phyloP scores from a whole-genome alignment of 2,329 filamentous ascomycete genomes.

The Hypoxylon sp. region DNA sequence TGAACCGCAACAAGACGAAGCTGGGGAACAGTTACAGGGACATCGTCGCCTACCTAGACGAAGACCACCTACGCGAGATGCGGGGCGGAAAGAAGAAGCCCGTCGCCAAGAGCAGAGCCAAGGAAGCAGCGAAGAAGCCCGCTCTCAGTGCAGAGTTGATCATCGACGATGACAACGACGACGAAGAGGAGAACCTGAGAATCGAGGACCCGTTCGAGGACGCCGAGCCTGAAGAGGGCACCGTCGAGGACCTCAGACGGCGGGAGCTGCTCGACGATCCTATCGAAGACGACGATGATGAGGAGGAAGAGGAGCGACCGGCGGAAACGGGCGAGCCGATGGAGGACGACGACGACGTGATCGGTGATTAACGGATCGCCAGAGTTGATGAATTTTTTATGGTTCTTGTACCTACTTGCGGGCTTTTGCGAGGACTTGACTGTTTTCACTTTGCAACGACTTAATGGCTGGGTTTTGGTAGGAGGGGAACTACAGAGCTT shows the following conservation, averaged over 20 bases:
- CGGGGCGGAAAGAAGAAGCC: slow-evolving; percentile 57
- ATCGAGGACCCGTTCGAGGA: slow-evolving; percentile 59
- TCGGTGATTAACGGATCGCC: slow-evolving; percentile 54
- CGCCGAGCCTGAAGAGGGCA: slow-evolving; percentile 68
- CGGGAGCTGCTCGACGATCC: slow-evolving; percentile 66
- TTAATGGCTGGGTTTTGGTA: not conserved
- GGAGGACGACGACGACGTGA: slow-evolving; percentile 55
- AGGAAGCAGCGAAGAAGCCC: slow-evolving; percentile 56
- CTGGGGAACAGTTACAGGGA: slow-evolving; percentile 89
- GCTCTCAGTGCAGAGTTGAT: slow-evolving; percentile 60
- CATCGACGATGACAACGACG: slow-evolving; percentile 57
- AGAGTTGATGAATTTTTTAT: slow-evolving; percentile 1
- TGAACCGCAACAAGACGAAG: slow-evolving; percentile 82
- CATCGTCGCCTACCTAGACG: slow-evolving; percentile 83
- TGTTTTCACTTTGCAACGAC: slow-evolving; percentile 34
- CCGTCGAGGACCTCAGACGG: slow-evolving; percentile 66
- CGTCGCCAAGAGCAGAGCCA: slow-evolving; percentile 58
- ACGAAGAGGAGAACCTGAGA: slow-evolving; percentile 55
- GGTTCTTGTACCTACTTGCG: slow-evolving; percentile 10
- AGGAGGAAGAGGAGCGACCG: slow-evolving; percentile 54
- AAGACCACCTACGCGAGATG: slow-evolving; percentile 66
- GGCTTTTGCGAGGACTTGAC: slow-evolving; percentile 53
- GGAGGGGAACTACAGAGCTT: slow-evolving; percentile 6
- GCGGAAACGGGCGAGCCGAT: slow-evolving; percentile 43
- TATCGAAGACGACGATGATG: slow-evolving; percentile 56